Conservation (phyloP, 257 asterid species). For the Linderniella brevidens region DNA sequence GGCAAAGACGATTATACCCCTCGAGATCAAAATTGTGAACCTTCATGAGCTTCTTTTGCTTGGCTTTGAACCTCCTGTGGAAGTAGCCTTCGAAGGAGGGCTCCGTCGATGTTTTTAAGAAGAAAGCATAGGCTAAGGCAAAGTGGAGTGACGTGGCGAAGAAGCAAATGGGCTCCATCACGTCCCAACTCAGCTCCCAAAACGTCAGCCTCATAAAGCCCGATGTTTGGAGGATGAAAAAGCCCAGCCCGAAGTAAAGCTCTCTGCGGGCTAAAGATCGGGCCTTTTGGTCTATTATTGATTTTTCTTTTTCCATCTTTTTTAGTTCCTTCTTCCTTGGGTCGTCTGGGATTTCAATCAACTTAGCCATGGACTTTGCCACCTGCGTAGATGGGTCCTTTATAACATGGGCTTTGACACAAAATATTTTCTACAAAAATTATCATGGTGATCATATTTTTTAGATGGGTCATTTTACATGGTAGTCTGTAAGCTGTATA, state of each 20-base stretch:
- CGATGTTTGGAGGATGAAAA: constrained; percentile 41
- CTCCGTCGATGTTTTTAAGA: constrained; percentile 42
- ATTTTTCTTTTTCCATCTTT: constrained; percentile 30
- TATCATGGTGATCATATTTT: neutral
- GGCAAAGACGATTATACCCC: constrained; percentile 31
- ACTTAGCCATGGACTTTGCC: constrained; percentile 48
- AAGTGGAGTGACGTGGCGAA: constrained; percentile 66
- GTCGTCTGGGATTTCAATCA: constrained; percentile 53
- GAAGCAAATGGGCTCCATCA: constrained; percentile 98
- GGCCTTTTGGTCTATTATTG: constrained; percentile 46
- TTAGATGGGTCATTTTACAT: too few species aligned
- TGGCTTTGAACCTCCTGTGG: constrained; percentile 27
- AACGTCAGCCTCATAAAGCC: constrained; percentile 86
- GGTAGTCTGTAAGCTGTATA: too few species aligned
- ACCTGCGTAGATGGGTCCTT: constrained; percentile 21
- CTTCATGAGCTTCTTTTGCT: constrained; percentile 36
- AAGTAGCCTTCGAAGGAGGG: constrained; percentile 56
- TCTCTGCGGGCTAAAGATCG: constrained; percentile 37
- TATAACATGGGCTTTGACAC: neutral
- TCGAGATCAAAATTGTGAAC: constrained; percentile 21
- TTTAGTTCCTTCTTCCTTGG: constrained; percentile 55
- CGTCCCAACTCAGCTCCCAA: constrained; percentile 93
- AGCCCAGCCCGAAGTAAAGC: constrained; percentile 69
- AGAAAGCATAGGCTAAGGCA: constrained; percentile 50
- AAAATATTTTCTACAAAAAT: too few species aligned